Evolutionary conservation across 352 stramenopile genomes (phyloP).

Genomic region (Pythium aphanidermatum): DNA sequence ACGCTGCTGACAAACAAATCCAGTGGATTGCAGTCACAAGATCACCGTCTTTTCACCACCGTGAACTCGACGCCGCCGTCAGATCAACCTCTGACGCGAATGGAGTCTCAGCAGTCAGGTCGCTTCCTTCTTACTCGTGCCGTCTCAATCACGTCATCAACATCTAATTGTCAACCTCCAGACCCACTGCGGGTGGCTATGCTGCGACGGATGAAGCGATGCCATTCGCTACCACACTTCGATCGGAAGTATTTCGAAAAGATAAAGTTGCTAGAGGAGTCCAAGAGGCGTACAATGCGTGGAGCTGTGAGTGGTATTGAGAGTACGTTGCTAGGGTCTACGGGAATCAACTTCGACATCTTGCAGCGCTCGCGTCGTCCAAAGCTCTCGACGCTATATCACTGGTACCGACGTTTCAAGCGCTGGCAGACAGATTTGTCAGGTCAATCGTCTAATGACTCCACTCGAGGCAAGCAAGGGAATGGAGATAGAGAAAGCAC

Average conservation of each 20-base stretch:
- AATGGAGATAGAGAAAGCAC: neutral
- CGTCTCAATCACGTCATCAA: neutral
- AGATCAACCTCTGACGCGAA: constrained; percentile 1
- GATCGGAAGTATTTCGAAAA: constrained; percentile 31
- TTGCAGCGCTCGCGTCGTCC: constrained; percentile 42
- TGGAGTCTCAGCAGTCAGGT: constrained; percentile 10
- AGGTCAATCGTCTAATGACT: neutral
- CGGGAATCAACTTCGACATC: constrained; percentile 51
- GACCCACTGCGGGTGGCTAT: constrained; percentile 5
- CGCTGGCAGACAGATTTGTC: constrained; percentile 21
- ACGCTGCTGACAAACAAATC: too few relatives aligned
- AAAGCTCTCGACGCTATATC: constrained; percentile 36
- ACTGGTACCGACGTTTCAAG: constrained; percentile 34
- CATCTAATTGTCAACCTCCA: neutral
- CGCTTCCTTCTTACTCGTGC: constrained; percentile 8
- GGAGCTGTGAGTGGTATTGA: constrained; percentile 18
- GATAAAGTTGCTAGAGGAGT: constrained; percentile 23
- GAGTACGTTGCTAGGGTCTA: constrained; percentile 15
- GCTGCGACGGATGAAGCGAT: constrained; percentile 30
- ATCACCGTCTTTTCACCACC: too few relatives aligned
- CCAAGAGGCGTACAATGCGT: neutral
- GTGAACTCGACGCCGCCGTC: neutral
- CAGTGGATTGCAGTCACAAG: neutral
- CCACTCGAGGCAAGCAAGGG: neutral
- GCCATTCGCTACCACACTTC: constrained; percentile 45